Evolutionary conservation across 2,329 filamentous ascomycete genomes (phyloP).

Genomic region (Trichoderma sp.): DNA sequence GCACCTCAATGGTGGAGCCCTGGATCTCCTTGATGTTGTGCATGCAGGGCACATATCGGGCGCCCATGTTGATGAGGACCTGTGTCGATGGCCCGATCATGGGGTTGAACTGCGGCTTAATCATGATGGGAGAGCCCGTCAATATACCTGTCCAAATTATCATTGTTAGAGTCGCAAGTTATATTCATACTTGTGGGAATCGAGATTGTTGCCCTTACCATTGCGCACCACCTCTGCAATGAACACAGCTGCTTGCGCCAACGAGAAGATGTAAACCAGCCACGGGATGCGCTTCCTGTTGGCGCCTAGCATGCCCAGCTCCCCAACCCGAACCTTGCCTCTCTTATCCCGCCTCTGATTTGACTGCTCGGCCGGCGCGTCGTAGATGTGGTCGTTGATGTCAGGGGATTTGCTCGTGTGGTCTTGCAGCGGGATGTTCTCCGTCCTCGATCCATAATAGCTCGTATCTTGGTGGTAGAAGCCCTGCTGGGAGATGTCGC

Average conservation of each 20-base stretch:
- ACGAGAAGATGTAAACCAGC: conserved; percentile 79
- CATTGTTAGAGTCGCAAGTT: conserved; percentile 24
- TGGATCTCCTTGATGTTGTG: conserved; percentile 74
- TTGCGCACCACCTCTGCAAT: conserved; percentile 86
- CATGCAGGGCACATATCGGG: conserved; percentile 93
- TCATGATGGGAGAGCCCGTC: conserved; percentile 78
- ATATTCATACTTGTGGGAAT: not conserved
- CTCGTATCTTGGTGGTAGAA: conserved; percentile 57
- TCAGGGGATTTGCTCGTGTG: conserved; percentile 49
- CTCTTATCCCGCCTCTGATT: conserved; percentile 43
- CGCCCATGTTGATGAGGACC: conserved; percentile 95
- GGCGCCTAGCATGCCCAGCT: conserved; percentile 63
- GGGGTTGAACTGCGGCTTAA: conserved; percentile 85
- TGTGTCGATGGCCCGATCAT: conserved; percentile 95
- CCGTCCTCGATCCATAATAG: conserved; percentile 58
- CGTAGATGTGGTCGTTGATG: conserved; percentile 64
- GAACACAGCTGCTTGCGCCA: conserved; percentile 81
- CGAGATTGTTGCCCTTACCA: conserved; percentile 56
- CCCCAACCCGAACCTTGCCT: conserved; percentile 57
- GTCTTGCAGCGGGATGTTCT: conserved; percentile 63
- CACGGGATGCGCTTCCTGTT: conserved; percentile 68
- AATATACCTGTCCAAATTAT: conserved; percentile 60
- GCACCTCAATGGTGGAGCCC: conserved; percentile 50
- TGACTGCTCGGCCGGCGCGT: conserved; percentile 48
- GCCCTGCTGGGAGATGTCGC: conserved; percentile 44